A percentile compares a stretch with the other conserved stretches of the same genome.
Evolutionary conservation across 768 basidiomycete genomes (phyloP).

Genomic region (Podaxis pistillaris): DNA sequence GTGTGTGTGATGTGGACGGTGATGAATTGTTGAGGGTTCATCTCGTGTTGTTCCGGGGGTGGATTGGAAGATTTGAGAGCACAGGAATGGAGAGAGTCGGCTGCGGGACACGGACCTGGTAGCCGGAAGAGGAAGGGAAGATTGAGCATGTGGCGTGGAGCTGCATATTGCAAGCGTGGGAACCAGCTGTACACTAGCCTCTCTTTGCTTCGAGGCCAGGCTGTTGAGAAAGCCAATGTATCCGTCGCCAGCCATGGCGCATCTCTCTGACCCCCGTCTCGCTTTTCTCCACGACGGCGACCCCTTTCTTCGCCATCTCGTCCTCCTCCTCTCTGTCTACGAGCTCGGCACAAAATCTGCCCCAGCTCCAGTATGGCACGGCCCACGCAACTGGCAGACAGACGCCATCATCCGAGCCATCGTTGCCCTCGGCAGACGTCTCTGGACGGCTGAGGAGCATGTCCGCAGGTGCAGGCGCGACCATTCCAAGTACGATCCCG

Average conservation of each 20-base stretch:
- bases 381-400: conserved; percentile 54
- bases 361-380: conserved; percentile 48
- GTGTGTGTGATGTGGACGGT: no score
- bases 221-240: background rate
- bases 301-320: conserved; percentile 41
- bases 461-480: background rate
- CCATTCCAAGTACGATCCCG: conserved; percentile 7
- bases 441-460: conserved; percentile 54
- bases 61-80: no score
- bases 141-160: background rate
- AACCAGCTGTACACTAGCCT: background rate
- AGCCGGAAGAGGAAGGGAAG: no score
- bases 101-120: no score
- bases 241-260: background rate
- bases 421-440: conserved; percentile 47
- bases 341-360: conserved; percentile 40
- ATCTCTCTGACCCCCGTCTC: background rate
- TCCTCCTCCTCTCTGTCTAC: conserved; percentile 56
- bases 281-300: conserved; percentile 16
- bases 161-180: background rate
- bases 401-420: conserved; percentile 54
- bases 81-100: no score
- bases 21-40: no score
- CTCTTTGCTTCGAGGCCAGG: no score
- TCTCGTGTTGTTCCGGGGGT: no score